Evolutionary conservation across 768 basidiomycete genomes (phyloP), one percentile per base, ranked within the genome.

Genomic region (Daedalea quercina): DNA sequence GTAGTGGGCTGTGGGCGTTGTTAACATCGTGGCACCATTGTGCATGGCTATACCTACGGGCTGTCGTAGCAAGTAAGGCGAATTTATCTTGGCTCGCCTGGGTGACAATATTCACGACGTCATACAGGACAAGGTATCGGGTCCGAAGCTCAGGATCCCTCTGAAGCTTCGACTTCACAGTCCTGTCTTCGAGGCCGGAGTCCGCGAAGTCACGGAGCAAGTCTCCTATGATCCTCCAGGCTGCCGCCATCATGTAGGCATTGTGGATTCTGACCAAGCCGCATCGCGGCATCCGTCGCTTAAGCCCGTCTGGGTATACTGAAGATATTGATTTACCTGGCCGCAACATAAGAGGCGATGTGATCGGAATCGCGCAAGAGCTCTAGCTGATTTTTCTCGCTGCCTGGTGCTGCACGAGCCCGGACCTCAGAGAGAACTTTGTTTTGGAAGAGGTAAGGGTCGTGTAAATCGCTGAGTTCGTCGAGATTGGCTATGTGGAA

Each of bases 181-280:
- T 74, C 25, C 66, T 61, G 53, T 90, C 83, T 8, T 73, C 67
- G 17, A 88, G 57, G 28, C 83, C 84, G 12, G 72, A 69, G 17
- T 75, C 68, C n/a, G 74, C 70, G 44, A 91, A 69, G 24, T 78
- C 72, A 48, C 73, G 73, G 50, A 92, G 69, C 28, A 73, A 72
- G 53, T 83, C 74, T 3, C 75, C 66, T n/a, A 87, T 81, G 45
- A 91, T 70, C 57, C 77, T 87, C 90, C 90, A 93, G 1, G 81
- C 85, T 15, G 87, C 81, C n/a, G 89, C 85, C 31, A 91, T 73
- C 78, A 87, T 80, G 66, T 89, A 90, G 8, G 80, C 67, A 63
- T 92, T 93, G 67, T 93, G 90, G 50, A 92, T 75, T 66, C 90
- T 92, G 59, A 11, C 28, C 28, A 31, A 31, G 28, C 28, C 40